Evolutionary conservation across 2,329 filamentous ascomycete species (phyloP).

Genomic region (Hypoxylon sp.): DNA sequence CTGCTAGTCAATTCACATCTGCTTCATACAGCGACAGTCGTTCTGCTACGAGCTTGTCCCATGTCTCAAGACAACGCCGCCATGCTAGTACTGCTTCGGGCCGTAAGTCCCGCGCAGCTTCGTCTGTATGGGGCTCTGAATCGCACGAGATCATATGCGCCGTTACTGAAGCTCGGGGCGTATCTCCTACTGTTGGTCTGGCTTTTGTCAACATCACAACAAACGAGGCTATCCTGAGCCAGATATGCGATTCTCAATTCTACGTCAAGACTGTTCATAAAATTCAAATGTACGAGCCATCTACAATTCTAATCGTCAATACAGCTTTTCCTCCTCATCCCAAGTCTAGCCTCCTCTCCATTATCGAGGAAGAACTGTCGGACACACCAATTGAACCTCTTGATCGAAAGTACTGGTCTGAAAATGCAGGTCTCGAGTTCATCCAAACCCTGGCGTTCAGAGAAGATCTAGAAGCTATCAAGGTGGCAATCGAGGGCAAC

Average conservation of each 20-base stretch:
- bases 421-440: slow-evolving; percentile 81
- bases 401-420: slow-evolving; percentile 87
- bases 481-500: slow-evolving; percentile 83
- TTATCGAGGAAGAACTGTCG: slow-evolving; percentile 80
- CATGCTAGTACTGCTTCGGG: slow-evolving; percentile 60
- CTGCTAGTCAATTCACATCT: slow-evolving; percentile 51
- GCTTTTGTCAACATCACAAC: slow-evolving; percentile 90
- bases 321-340: slow-evolving; percentile 75
- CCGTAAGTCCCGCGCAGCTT: slow-evolving; percentile 61
- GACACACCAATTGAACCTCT: slow-evolving; percentile 74
- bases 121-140: slow-evolving; percentile 63
- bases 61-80: slow-evolving; percentile 44
- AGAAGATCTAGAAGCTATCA: slow-evolving; percentile 85
- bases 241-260: slow-evolving; percentile 93
- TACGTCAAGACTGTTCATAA: slow-evolving; percentile 92
- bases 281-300: slow-evolving; percentile 83
- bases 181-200: slow-evolving; percentile 86
- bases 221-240: slow-evolving; percentile 86
- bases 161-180: slow-evolving; percentile 86
- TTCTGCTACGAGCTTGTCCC: slow-evolving; percentile 51
- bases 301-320: slow-evolving; percentile 82
- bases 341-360: slow-evolving; percentile 80
- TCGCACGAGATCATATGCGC: slow-evolving; percentile 87
- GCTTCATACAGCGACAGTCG: slow-evolving; percentile 44
- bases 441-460: slow-evolving; percentile 84